Conservation (phyloP, 768 basidiomycete species). For the Trametes cubensis region DNA sequence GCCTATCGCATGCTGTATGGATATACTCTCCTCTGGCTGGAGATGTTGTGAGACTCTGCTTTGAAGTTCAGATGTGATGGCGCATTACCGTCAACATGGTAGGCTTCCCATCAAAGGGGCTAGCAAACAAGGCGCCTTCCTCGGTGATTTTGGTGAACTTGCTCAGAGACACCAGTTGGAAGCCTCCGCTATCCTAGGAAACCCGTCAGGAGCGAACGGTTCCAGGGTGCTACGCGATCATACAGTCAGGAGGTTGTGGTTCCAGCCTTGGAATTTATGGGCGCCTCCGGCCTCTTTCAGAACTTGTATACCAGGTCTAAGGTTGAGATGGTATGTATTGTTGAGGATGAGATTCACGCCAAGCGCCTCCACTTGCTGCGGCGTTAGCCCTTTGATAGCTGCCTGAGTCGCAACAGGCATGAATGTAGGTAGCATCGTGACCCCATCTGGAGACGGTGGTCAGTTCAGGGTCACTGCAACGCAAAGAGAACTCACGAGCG, state of each 20-base stretch:
- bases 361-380: slow-evolving; percentile 80
- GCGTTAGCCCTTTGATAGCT: slow-evolving; percentile 88
- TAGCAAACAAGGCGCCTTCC: slow-evolving; percentile 83
- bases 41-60: not conserved
- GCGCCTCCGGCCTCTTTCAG: slow-evolving; percentile 79
- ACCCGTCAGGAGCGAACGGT: slow-evolving; percentile 1
- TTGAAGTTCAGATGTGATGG: no score
- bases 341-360: slow-evolving; percentile 85
- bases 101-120: slow-evolving; percentile 84
- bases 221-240: slow-evolving; percentile 1
- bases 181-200: slow-evolving; percentile 82
- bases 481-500: slow-evolving; percentile 55
- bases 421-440: slow-evolving; percentile 84
- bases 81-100: slow-evolving; percentile 81
- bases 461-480: not conserved
- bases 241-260: slow-evolving; percentile 80
- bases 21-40: slow-evolving; percentile 89
- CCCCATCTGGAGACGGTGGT: slow-evolving; percentile 56
- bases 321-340: slow-evolving; percentile 87
- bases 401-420: slow-evolving; percentile 95
- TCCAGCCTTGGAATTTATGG: slow-evolving; percentile 92
- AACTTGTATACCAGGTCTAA: slow-evolving; percentile 80
- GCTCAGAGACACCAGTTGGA: slow-evolving; percentile 82
- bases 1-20: slow-evolving; percentile 87
- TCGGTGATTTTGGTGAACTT: slow-evolving; percentile 88